Percentiles rank a stretch among this genome's conserved stretches.
Conservation (phyloP, 805 yeast species). For the Nakazawaea populi region DNA sequence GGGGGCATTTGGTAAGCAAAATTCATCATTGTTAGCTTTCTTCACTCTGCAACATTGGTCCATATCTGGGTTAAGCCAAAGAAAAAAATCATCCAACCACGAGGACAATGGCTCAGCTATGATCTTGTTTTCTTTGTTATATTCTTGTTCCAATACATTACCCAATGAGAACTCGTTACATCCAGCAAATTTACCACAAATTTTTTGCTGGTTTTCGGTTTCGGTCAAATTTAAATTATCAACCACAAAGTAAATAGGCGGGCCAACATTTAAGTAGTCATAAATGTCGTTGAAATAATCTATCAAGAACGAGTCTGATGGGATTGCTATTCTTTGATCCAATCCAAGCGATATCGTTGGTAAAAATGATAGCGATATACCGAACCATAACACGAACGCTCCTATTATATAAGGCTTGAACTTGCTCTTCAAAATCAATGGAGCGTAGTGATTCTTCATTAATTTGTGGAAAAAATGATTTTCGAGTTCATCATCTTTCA, state of each 20-base stretch:
- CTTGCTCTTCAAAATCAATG: slow-evolving; percentile 44
- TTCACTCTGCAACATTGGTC: slow-evolving; percentile 80
- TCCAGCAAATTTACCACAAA: slow-evolving; percentile 85
- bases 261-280: slow-evolving; percentile 74
- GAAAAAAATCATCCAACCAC: slow-evolving; percentile 89
- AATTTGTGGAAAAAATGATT: slow-evolving; percentile 29
- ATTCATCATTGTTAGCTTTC: slow-evolving; percentile 44
- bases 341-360: slow-evolving; percentile 75
- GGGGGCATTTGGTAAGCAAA: slow-evolving; percentile 64
- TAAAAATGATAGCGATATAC: slow-evolving; percentile 59
- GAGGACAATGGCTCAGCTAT: slow-evolving; percentile 80
- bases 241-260: slow-evolving; percentile 87
- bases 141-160: slow-evolving; percentile 81
- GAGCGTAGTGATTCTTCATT: slow-evolving; percentile 50
- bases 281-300: slow-evolving; percentile 76
- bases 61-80: slow-evolving; percentile 81
- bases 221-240: slow-evolving; percentile 58
- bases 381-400: slow-evolving; percentile 56
- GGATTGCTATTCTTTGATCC: slow-evolving; percentile 87
- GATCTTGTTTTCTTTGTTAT: slow-evolving; percentile 61
- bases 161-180: slow-evolving; percentile 76
- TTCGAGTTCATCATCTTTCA: slow-evolving; percentile 16
- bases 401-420: slow-evolving; percentile 42
- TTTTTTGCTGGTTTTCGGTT: slow-evolving; percentile 55
- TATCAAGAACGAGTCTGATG: slow-evolving; percentile 74